Evolutionary conservation across 768 basidiomycete genomes (phyloP), one percentile per base, ranked within the genome.

Genomic region (Tulasnella sp.): DNA sequence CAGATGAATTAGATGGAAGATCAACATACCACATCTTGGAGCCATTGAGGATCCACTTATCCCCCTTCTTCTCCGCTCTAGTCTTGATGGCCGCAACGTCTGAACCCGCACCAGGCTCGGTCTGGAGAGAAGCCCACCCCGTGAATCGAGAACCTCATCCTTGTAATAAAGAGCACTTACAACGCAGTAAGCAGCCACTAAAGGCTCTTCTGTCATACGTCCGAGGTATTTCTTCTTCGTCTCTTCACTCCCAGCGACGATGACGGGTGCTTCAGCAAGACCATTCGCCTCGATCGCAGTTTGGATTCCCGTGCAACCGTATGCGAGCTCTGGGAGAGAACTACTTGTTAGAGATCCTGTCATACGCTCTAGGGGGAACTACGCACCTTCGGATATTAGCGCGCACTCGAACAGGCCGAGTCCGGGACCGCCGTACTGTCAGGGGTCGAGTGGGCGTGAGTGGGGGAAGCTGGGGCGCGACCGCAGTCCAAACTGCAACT

Each of bases 71-170:
- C 59, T 75, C 77, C 0, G 81, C 81, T 66, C 75, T 77, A 12
- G 81, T 82, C 66, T 77, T 77, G 72, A 82, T 81, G 4, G 76
- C 76, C n/a, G 80, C 81, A 19, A 82, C 81, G 73, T 82, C 81
- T 36, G 79, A 80, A 5, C 81, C 81, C 2, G 81, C 81, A 26
- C 77, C 77, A 1, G 81, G 81, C 70, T 82, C 81, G 1, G 80
- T 79, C 69, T 78, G 67, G 66, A 22, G 26, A 7, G 16, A 29
- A 1, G 64, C 29, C 26, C 11, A 14, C 2, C 29, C 2, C 17
- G 59, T 8, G 64, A 29, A 5, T 72, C 9, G 41, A 34, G 11
- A n/a, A 9, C 63, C 17, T 17, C 9, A 34, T 34, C 35, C 8
- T 41, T 22, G 40, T 22, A 29, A 16, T 8, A 22, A 59, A 22